Percentiles rank a stretch among this genome's conserved stretches.
These are phyloP conservation scores for Zygotorulaspora mrakii DNA, from an alignment of 1,139 yeast species.

Conservation along the genomic window DNA sequence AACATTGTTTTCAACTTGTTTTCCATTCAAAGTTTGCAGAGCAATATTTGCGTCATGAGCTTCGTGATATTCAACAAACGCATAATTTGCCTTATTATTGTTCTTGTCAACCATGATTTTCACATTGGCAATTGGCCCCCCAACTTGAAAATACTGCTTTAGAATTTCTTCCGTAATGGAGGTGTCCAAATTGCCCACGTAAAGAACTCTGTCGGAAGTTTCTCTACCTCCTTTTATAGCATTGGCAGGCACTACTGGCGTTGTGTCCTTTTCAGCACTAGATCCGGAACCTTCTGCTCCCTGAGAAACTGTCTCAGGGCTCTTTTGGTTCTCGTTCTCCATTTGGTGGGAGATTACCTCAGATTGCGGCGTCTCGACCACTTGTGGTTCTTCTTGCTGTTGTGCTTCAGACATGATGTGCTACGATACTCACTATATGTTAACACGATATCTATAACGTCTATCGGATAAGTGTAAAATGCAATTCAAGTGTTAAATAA, in stretches of 20 bases:
- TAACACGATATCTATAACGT: too few relatives aligned
- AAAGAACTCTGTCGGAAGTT: slow-evolving; percentile 63
- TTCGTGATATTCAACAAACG: slow-evolving; percentile 71
- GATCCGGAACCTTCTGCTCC: neutral
- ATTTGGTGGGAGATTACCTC: slow-evolving; percentile 3
- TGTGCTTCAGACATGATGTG: neutral
- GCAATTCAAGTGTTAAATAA: too few relatives aligned
- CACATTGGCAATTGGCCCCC: slow-evolving; percentile 57
- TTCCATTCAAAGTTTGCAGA: slow-evolving; percentile 55
- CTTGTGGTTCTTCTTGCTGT: slow-evolving; percentile 3
- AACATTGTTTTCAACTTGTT: slow-evolving; percentile 48
- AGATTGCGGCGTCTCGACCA: slow-evolving; percentile 8
- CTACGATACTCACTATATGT: neutral
- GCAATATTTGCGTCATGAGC: slow-evolving; percentile 62
- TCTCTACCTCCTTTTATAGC: slow-evolving; percentile 82
- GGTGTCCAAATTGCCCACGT: slow-evolving; percentile 72
- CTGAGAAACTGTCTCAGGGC: slow-evolving; percentile 7
- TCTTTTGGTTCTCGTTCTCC: slow-evolving; percentile 12
- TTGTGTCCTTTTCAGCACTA: slow-evolving; percentile 18
- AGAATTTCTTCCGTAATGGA: slow-evolving; percentile 61
- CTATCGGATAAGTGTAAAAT: too few relatives aligned
- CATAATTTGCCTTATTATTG: slow-evolving; percentile 70
- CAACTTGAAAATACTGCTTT: slow-evolving; percentile 57
- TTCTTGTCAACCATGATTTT: slow-evolving; percentile 76
- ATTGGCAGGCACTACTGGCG: slow-evolving; percentile 51